Evolutionary conservation across 345 rosid species (phyloP).

Genomic region (Citrus glauca): DNA sequence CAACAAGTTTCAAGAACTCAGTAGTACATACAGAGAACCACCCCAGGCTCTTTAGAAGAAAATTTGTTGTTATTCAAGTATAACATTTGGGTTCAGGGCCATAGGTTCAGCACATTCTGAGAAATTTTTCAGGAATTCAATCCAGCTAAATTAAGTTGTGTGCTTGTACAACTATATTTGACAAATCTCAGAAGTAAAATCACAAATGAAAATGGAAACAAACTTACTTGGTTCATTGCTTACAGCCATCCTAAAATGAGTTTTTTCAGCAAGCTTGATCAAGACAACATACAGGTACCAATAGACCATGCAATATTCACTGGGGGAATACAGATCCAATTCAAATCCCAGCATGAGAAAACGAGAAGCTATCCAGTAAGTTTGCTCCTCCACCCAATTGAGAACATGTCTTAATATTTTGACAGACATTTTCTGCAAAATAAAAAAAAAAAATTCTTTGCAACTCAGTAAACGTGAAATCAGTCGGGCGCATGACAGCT

Average conservation of each 20-base stretch:
- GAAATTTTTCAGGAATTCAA: not conserved
- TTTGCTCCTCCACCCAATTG: constrained; percentile 90
- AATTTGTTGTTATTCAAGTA: not conserved
- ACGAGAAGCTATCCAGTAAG: constrained; percentile 88
- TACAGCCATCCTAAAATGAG: constrained; percentile 53
- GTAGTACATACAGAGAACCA: not conserved
- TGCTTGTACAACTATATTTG: not conserved
- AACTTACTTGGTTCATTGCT: constrained; percentile 38
- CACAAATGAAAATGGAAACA: constrained; percentile 2
- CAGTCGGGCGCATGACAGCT: not conserved
- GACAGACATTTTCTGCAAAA: constrained; percentile 52
- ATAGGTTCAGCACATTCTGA: not conserved
- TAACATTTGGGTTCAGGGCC: no score
- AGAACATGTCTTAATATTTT: constrained; percentile 60
- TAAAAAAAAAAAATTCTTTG: constrained; percentile 9
- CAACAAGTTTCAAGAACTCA: constrained; percentile 1
- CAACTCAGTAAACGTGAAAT: not conserved
- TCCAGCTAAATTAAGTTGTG: not conserved
- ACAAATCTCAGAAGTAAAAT: constrained; percentile 5
- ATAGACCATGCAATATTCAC: constrained; percentile 94
- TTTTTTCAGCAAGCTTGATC: constrained; percentile 80
- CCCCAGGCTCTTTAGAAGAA: not conserved
- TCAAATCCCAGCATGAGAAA: constrained; percentile 91
- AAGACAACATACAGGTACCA: constrained; percentile 77
- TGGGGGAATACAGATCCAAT: constrained; percentile 81